Evolutionary conservation across 108 stramenopile genomes (phyloP), one percentile per base, ranked within the genome.

Genomic region (Nitzschia inconspicua): DNA sequence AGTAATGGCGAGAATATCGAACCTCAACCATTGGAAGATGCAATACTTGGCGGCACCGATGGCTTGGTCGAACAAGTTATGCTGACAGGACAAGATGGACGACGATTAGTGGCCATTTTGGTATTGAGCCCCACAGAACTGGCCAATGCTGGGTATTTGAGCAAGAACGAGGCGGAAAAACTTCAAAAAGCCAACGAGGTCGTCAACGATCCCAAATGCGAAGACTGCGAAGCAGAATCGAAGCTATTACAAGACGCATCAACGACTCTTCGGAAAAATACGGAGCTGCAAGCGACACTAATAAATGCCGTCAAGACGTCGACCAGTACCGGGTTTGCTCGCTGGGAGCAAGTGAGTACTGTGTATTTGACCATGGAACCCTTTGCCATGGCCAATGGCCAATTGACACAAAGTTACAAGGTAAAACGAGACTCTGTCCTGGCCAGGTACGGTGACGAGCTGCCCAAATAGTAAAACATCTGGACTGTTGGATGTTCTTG

Each of bases 401-500:
- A 89, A 23, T 72, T 97, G 58, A 97, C 95, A 11, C 95, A 95
- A 53, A 93, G 89, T 40, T 94, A 93, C 79, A 97, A 97, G 60
- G 85, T 96, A 7, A 97, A 96, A 67, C 75, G 96, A 63, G 80
- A 88, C 57, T 70, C 81, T 37, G 96, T 97, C 18, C 47, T 59
- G 22, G 78, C 82, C 28, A 66, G 85, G 29, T 95, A 95, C 62
- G 60, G 71, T 25, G 62, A 73, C 56, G 89, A 91, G 42, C 60
- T 96, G 35, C 60, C 78, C 20, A 25, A 49, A 39, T 65, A 56
- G 27, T n/a, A n/a, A n/a, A n/a, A n/a, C n/a, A n/a, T n/a, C 5
- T n/a, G n/a, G n/a, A n/a, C n/a, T n/a, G n/a, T n/a, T n/a, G n/a
- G n/a, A n/a, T n/a, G n/a, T n/a, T n/a, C n/a, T n/a, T n/a, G n/a